Conservation (phyloP, 805 yeast genomes). For the Osmozyma mogii region DNA sequence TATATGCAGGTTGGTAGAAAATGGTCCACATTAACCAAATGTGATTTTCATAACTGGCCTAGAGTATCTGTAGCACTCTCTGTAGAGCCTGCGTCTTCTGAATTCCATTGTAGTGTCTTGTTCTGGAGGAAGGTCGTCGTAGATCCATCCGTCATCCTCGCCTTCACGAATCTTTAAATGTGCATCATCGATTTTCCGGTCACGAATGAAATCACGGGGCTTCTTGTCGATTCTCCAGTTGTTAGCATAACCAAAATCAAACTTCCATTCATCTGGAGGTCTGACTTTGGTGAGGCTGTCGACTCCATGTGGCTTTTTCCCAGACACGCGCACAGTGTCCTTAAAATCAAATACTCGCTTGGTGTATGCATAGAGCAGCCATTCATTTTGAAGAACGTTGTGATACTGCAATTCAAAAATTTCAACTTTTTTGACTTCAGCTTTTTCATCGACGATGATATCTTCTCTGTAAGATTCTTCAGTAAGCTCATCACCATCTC, state of each 20-base stretch:
- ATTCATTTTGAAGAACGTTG: slow-evolving; percentile 50
- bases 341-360: slow-evolving; percentile 44
- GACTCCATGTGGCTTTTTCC: slow-evolving; percentile 61
- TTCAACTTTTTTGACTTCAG: slow-evolving; percentile 73
- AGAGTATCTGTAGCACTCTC: slow-evolving; percentile 43
- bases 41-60: slow-evolving; percentile 5
- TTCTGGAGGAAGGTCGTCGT: slow-evolving; percentile 24
- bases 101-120: slow-evolving; percentile 37
- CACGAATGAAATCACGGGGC: slow-evolving; percentile 44
- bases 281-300: slow-evolving; percentile 42
- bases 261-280: slow-evolving; percentile 73
- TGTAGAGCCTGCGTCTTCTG: slow-evolving; percentile 48
- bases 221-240: slow-evolving; percentile 60
- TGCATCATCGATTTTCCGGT: slow-evolving; percentile 24
- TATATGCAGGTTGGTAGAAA: no score
- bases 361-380: slow-evolving; percentile 55
- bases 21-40: not conserved
- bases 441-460: slow-evolving; percentile 63
- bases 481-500: slow-evolving; percentile 6
- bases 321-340: slow-evolving; percentile 32
- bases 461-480: slow-evolving; percentile 35
- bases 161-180: slow-evolving; percentile 19
- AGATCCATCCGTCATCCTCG: slow-evolving; percentile 44
- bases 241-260: slow-evolving; percentile 41
- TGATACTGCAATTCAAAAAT: slow-evolving; percentile 56